Base-by-base conservation (phyloP, 2,329 filamentous ascomycete genomes). In the Cordyceps cateniannulata region DNA sequence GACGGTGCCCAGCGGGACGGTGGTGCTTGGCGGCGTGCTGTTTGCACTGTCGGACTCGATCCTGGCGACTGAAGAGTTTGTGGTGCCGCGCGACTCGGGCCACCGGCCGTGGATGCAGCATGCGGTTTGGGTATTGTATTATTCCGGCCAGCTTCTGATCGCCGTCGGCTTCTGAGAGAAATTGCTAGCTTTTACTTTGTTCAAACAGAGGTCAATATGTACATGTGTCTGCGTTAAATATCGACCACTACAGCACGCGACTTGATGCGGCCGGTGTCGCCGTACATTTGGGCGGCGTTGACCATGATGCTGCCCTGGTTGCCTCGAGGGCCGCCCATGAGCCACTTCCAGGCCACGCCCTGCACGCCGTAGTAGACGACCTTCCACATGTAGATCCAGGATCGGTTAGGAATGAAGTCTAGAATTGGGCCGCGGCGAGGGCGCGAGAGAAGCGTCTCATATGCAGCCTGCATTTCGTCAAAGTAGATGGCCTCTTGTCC, bases 401-500 rank as follows among this genome's bases (percentile, higher is more conserved):
- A 69, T 0, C 66, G 62, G 62, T 76, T 76, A 5, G 81, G 80
- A 14, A 81, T 61, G 24, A 82, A 65, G 63, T 83, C 79, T 56
- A 71, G 68, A n/a, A 83, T 62, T 0, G 72, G 71, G 0, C 79
- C 79, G 2, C 74, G 74, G 3, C 69, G 71, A 22, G 73, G 74
- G 12, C 73, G 73, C 1, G 76, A 74, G 69, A 83, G 74, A 25
- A 91, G 78, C n/a, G 78, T 76, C 73, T 93, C 90, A 73, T 91
- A 92, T 1, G 82, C 82, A 35, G 76, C 76, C 72, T 96, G 90
- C 62, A 85, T 83, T 27, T 85, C 82, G 71, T 95, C 90, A 80
- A 89, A 96, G 73, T 85, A 88, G 10, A 89, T 80, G 0, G 85
- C 73, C 68, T 92, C 85, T 48, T 77, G 78, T 18, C 91, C 92